Conservation (phyloP, 352 stramenopile genomes). For the Phytophthora agathidicida region DNA sequence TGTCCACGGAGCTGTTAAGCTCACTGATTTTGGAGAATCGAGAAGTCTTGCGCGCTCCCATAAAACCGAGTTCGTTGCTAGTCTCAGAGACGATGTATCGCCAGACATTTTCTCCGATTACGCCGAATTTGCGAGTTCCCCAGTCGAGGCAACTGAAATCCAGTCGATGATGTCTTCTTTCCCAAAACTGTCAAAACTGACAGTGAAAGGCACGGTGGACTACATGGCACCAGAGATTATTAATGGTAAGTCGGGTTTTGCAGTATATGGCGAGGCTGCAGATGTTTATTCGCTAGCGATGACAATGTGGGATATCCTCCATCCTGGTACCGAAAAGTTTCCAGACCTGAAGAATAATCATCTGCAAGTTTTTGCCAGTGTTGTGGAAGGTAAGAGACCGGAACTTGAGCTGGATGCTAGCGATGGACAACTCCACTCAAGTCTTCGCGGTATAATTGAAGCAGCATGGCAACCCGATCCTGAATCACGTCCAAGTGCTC, state of each 20-base stretch:
- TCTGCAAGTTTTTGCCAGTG: conserved; percentile 51
- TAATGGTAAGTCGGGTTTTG: conserved; percentile 57
- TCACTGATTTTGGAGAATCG: conserved; percentile 83
- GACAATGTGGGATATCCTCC: conserved; percentile 80
- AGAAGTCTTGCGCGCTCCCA: conserved; percentile 30
- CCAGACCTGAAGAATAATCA: conserved; percentile 53
- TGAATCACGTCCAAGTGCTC: conserved; percentile 40
- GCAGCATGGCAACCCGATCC: conserved; percentile 51
- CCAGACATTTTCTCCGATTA: conserved; percentile 10
- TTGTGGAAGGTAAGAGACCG: conserved; percentile 49
- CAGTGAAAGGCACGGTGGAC: conserved; percentile 72
- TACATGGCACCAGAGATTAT: conserved; percentile 89
- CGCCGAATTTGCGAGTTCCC: conserved; percentile 10
- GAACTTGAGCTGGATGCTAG: conserved; percentile 7
- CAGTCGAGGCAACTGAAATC: conserved; percentile 9
- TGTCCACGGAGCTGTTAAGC: conserved; percentile 62
- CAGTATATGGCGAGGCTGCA: conserved; percentile 63
- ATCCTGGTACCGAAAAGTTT: conserved; percentile 59
- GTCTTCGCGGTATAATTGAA: conserved; percentile 50
- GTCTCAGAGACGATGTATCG: neutral
- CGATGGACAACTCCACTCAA: conserved; percentile 27
- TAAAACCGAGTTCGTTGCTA: neutral
- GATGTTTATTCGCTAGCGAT: conserved; percentile 81
- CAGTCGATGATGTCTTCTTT: conserved; percentile 6
- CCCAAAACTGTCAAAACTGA: conserved; percentile 56